Conservation (phyloP, 2,329 filamentous ascomycete species). For the Dendryphion nanum region DNA sequence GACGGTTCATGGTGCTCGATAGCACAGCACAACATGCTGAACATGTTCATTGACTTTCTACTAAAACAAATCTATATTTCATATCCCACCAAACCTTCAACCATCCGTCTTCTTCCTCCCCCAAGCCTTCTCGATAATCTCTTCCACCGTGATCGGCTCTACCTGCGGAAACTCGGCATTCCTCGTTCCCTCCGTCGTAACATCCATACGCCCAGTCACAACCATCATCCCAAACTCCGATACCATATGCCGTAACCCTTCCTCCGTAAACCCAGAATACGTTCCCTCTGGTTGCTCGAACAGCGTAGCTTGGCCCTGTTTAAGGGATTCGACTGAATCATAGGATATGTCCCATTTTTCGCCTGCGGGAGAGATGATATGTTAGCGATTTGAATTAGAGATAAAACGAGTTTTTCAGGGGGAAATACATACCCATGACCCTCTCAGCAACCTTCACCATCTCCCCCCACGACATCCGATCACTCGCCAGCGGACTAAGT, state of each 20-base stretch:
- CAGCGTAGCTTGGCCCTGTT: slow-evolving; percentile 9
- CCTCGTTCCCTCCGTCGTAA: not conserved
- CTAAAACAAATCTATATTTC: too few relatives aligned
- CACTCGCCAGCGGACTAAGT: slow-evolving; percentile 36
- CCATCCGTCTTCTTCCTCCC: not conserved
- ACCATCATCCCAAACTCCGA: not conserved
- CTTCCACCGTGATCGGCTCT: not conserved
- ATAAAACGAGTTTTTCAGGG: not conserved
- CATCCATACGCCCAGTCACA: not conserved
- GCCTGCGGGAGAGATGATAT: slow-evolving; percentile 1
- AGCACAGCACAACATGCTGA: too few relatives aligned
- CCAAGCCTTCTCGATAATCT: not conserved
- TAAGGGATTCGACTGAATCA: slow-evolving; percentile 7
- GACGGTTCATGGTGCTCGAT: too few relatives aligned
- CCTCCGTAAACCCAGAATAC: not conserved
- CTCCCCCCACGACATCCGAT: slow-evolving; percentile 47
- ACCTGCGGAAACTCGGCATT: not conserved
- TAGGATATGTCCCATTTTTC: slow-evolving; percentile 6
- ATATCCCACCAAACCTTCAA: too few relatives aligned
- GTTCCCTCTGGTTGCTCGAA: slow-evolving; percentile 9
- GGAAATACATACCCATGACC: slow-evolving; percentile 29
- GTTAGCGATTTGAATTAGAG: slow-evolving; percentile 2
- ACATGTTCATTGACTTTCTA: too few relatives aligned
- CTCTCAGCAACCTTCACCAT: slow-evolving; percentile 45
- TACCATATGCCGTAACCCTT: not conserved